Base-by-base conservation (phyloP, 305 asterid species). In the Solanum chacoense region DNA sequence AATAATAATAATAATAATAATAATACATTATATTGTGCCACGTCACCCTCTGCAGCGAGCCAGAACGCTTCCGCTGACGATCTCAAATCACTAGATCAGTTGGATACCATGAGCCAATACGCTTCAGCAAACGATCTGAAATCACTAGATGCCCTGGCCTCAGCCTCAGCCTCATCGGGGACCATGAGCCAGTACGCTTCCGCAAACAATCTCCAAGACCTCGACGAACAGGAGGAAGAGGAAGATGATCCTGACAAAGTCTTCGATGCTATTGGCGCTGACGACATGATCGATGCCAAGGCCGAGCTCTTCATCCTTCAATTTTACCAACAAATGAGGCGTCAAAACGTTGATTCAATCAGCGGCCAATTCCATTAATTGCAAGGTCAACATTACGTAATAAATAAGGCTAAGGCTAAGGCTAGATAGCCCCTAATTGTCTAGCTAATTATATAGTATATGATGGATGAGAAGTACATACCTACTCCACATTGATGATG, bases 281-380 rank as follows among this genome's bases (percentile, higher is more conserved):
- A 97, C 40, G 98, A 93, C 34, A 88, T 93, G 95, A 95, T 97
- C 26, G 99, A 96, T 88, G 88, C 94, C 34, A 96, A 96, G 86
- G 98, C 98, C 0, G 98, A 97, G 8, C 96, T 91, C 38, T 97
- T 94, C 89, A 97, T 97, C 65, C 94, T 96, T 12, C 98, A 93
- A 16, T 96, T 97, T 73, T 97, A 96, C 93, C 88, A 87, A 22
- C 95, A 93, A 73, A 93, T 94, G 87, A 90, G 91, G 87, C 90
- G 91, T 7, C 96, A 96, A 36, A 92, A 90, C 45, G 35, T 55
- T 32, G 87, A 84, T 63, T 84, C 87, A 55, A 55, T 84, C 32
- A 55, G 74, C 31, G 75, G 75, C 74, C 87, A 84, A 84, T 84
- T 84, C 74, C 32, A 83, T 81, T 83, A 83, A 45, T 45, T 29